Conservation (phyloP, 177 flowering plant species). For the Telopea speciosissima region DNA sequence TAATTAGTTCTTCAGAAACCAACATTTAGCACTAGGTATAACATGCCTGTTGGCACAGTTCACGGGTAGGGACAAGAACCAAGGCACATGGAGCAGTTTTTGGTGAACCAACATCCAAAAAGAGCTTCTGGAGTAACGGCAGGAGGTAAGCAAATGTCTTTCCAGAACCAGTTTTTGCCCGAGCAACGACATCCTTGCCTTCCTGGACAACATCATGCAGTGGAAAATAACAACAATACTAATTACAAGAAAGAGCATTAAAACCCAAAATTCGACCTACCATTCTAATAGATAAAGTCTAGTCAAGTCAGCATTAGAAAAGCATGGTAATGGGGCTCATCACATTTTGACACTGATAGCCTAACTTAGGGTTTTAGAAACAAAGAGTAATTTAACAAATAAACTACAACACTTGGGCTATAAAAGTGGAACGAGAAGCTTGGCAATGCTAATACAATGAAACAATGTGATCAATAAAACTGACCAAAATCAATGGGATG, state of each 20-base stretch:
- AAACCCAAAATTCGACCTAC: neutral
- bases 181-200: conserved; percentile 93
- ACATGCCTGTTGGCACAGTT: conserved; percentile 78
- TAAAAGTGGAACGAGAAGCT: neutral
- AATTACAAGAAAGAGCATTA: no score
- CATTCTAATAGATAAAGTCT: neutral
- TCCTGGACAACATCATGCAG: conserved; percentile 32
- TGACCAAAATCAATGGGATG: conserved; percentile 69
- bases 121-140: conserved; percentile 85
- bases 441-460: neutral
- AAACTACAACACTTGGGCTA: neutral
- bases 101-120: conserved; percentile 32
- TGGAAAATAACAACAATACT: neutral
- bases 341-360: no score
- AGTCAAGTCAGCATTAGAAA: neutral
- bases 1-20: neutral
- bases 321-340: no score
- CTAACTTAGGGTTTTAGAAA: neutral
- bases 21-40: neutral
- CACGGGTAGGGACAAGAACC: conserved; percentile 83
- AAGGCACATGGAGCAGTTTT: conserved; percentile 59
- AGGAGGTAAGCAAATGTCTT: conserved; percentile 92
- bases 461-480: neutral
- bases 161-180: conserved; percentile 95
- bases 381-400: neutral